Evolutionary conservation across 805 yeast genomes (phyloP).

Genomic region (Blastobotrys robertii): DNA sequence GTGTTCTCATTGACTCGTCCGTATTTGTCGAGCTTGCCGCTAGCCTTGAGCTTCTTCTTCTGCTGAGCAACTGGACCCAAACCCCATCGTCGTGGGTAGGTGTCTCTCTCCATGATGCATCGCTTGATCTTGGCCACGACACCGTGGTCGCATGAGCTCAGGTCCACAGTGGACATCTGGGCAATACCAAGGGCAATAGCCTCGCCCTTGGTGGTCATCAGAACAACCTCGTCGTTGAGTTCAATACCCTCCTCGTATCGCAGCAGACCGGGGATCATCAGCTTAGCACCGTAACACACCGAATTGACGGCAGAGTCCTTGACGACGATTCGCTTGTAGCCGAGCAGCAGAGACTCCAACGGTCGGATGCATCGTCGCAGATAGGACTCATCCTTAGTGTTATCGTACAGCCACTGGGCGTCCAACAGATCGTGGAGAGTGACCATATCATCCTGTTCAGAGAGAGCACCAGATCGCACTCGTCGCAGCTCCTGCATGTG

Average conservation of each 20-base stretch:
- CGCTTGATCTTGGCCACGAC: constrained; percentile 97
- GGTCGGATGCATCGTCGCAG: constrained; percentile 91
- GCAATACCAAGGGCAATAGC: constrained; percentile 98
- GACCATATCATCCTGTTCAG: constrained; percentile 84
- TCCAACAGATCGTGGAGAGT: constrained; percentile 96
- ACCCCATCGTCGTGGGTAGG: constrained; percentile 99
- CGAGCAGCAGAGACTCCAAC: constrained; percentile 82
- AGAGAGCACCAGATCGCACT: constrained; percentile 94
- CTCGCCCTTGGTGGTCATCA: constrained; percentile 98
- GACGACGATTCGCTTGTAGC: constrained; percentile 95
- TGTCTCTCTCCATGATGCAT: constrained; percentile 99
- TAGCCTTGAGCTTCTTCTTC: constrained; percentile 96
- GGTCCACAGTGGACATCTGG: constrained; percentile 96
- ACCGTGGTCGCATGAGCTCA: constrained; percentile 96
- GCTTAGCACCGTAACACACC: constrained; percentile 97
- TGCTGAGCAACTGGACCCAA: constrained; percentile 96
- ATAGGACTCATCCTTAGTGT: constrained; percentile 93
- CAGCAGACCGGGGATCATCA: constrained; percentile 96
- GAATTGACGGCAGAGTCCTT: constrained; percentile 94
- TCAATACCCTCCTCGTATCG: constrained; percentile 98
- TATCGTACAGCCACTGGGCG: constrained; percentile 97
- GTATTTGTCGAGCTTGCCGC: constrained; percentile 91
- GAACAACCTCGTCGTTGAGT: constrained; percentile 92
- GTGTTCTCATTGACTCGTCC: constrained; percentile 92
- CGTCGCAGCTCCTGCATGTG: constrained; percentile 99